Evolutionary conservation across 768 basidiomycete genomes (phyloP), one percentile per base, ranked within the genome.

Genomic region (Leccinum fibrillosum): DNA sequence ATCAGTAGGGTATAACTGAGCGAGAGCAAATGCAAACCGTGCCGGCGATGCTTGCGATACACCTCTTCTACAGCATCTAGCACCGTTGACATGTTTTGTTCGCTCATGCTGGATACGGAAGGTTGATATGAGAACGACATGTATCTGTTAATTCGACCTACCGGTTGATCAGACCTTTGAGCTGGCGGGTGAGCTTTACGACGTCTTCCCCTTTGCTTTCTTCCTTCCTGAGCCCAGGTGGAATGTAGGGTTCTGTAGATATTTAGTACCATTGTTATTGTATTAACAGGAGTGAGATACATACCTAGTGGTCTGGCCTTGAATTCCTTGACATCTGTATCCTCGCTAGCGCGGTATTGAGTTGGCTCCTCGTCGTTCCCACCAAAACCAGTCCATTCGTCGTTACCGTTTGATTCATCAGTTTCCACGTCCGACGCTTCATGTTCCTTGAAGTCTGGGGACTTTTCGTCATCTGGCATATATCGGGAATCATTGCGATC

Each of bases 151-250:
- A 44, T 34, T 37, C 11, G 21, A 47, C 77, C 49, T 64, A 92
- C 92, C 90, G 82, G 73, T 98, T 98, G 49, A 97, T 79, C 17
- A 94, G 73, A 68, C 95, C 95, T 74, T 97, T 94, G 28, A 92
- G 73, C 64, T 89, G 90, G 49, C 87, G 80, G 3, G 77, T 82
- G 35, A 97, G 77, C 71, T 89, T 90, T 12, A 77, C 60, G 51
- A 72, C 66, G 28, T 73, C 77, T 23, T 23, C 78, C 56, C 65
- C 68, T 45, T 60, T 66, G 23, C 75, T 66, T 15, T 72, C 73
- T n/a, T 70, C 64, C 42, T 80, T 79, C 32, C 92, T 82, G 2
- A 93, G 74, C 64, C 90, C 86, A 1, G 94, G 93, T 0, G 94
- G 94, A n/a, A 94, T 72, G 68, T 96, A 97, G 21, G 80, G 78